Evolutionary conservation across 2,329 filamentous ascomycete species (phyloP).

Genomic region (Aspergillus fructus): DNA sequence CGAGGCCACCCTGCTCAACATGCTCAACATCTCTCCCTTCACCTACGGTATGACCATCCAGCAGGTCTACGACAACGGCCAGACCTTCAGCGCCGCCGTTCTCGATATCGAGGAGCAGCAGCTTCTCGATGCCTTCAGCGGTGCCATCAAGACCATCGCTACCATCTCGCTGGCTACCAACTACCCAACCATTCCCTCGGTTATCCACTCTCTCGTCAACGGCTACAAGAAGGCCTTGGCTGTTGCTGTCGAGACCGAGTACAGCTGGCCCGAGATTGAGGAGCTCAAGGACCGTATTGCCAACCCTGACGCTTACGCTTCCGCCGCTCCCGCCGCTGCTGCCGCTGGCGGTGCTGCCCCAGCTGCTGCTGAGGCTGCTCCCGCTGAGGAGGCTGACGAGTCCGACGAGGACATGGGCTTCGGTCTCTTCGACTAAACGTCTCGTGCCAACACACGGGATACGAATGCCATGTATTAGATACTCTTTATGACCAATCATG

Average conservation of each 20-base stretch:
- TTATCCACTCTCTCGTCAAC: constrained; percentile 97
- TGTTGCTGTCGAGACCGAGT: constrained; percentile 85
- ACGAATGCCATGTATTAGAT: constrained; percentile 40
- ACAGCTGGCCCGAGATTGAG: constrained; percentile 92
- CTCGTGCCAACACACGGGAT: constrained; percentile 24
- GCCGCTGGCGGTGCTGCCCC: constrained; percentile 54
- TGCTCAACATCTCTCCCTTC: constrained; percentile 99
- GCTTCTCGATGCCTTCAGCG: constrained; percentile 78
- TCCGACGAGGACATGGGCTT: constrained; percentile 66
- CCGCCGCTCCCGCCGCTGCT: constrained; percentile 72
- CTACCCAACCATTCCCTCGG: constrained; percentile 94
- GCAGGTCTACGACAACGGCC: constrained; percentile 97
- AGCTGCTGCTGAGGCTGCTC: constrained; percentile 54
- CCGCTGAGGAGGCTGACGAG: constrained; percentile 66
- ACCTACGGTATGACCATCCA: constrained; percentile 96
- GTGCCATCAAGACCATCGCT: constrained; percentile 83
- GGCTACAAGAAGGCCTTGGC: constrained; percentile 92
- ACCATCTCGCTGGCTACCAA: constrained; percentile 86
- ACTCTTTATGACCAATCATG: constrained; percentile 31
- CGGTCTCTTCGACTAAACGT: constrained; percentile 71
- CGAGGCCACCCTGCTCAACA: constrained; percentile 97
- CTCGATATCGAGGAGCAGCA: constrained; percentile 95
- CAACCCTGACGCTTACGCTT: constrained; percentile 95
- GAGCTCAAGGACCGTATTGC: constrained; percentile 99
- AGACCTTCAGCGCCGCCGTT: constrained; percentile 81